phyloP scores from a whole-genome alignment of 139 green algal species.

The Coelastrella sp. region DNA sequence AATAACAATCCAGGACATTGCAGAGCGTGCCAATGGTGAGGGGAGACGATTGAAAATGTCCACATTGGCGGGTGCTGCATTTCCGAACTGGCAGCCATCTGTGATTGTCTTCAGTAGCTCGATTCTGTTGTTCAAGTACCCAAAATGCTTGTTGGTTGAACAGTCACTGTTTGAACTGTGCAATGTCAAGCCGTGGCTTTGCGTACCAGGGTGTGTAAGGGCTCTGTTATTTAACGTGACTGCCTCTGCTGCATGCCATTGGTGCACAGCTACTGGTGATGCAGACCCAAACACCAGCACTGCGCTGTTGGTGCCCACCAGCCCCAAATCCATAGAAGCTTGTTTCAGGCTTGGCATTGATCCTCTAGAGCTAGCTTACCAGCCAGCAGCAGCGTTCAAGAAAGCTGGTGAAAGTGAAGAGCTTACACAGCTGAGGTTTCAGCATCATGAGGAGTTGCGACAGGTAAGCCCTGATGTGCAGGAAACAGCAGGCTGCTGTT shows the following conservation, averaged over 20 bases:
- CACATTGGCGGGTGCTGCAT: too few species aligned
- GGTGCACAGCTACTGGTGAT: constrained; percentile 9
- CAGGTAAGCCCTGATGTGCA: constrained; percentile 60
- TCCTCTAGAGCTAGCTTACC: constrained; percentile 79
- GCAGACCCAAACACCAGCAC: constrained; percentile 63
- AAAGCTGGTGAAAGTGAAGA: constrained; percentile 66
- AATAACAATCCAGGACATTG: constrained; percentile 79
- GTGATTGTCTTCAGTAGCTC: too few species aligned
- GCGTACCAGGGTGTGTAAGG: background rate
- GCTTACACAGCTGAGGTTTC: constrained; percentile 75
- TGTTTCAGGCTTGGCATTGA: constrained; percentile 90
- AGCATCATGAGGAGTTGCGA: constrained; percentile 75
- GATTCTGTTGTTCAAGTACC: too few species aligned
- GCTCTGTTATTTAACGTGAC: background rate
- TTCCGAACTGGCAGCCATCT: too few species aligned
- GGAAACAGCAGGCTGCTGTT: too few species aligned
- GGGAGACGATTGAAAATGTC: background rate
- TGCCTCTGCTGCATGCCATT: background rate
- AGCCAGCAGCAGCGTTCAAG: constrained; percentile 72
- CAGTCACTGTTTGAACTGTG: too few species aligned
- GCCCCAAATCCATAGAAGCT: constrained; percentile 84
- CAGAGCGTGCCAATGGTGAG: constrained; percentile 75
- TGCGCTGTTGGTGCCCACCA: constrained; percentile 73
- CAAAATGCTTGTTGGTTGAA: too few species aligned
- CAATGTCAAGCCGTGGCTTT: too few species aligned